Percentiles rank a stretch among this genome's conserved stretches.
Conservation (phyloP, 305 asterid genomes). For the Fraxinus xanthoxyloides region DNA sequence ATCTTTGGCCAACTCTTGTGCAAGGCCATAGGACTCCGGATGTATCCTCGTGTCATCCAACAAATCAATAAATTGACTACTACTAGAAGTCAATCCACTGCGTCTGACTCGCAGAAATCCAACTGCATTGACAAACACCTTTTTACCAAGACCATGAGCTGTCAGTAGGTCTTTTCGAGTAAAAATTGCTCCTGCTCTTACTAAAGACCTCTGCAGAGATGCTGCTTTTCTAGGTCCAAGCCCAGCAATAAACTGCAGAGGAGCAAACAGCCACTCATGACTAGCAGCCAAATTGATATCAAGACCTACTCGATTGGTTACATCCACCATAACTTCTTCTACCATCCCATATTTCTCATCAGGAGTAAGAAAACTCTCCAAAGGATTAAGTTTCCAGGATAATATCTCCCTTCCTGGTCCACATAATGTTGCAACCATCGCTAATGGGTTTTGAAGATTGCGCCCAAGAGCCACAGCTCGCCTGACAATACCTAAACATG, state of each 20-base stretch:
- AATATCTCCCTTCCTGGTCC: slow-evolving; percentile 91
- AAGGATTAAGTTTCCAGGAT: slow-evolving; percentile 84
- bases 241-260: slow-evolving; percentile 91
- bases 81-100: slow-evolving; percentile 83
- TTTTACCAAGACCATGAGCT: slow-evolving; percentile 80
- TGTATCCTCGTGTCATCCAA: slow-evolving; percentile 96
- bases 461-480: slow-evolving; percentile 99
- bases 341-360: slow-evolving; percentile 90
- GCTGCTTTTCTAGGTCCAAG: slow-evolving; percentile 98
- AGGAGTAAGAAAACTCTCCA: slow-evolving; percentile 86
- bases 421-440: slow-evolving; percentile 88
- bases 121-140: slow-evolving; percentile 86
- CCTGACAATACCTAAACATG: slow-evolving; percentile 69
- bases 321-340: slow-evolving; percentile 92
- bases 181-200: slow-evolving; percentile 83
- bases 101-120: slow-evolving; percentile 91
- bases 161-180: slow-evolving; percentile 84
- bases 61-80: slow-evolving; percentile 84
- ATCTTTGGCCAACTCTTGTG: slow-evolving; percentile 93
- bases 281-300: slow-evolving; percentile 90
- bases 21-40: slow-evolving; percentile 88
- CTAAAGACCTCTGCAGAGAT: slow-evolving; percentile 79
- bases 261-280: slow-evolving; percentile 96
- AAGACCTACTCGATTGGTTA: slow-evolving; percentile 89
- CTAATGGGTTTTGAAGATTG: slow-evolving; percentile 83